phyloP scores from a whole-genome alignment of 495 filamentous ascomycete genomes.

The Daldinia decipiens region DNA sequence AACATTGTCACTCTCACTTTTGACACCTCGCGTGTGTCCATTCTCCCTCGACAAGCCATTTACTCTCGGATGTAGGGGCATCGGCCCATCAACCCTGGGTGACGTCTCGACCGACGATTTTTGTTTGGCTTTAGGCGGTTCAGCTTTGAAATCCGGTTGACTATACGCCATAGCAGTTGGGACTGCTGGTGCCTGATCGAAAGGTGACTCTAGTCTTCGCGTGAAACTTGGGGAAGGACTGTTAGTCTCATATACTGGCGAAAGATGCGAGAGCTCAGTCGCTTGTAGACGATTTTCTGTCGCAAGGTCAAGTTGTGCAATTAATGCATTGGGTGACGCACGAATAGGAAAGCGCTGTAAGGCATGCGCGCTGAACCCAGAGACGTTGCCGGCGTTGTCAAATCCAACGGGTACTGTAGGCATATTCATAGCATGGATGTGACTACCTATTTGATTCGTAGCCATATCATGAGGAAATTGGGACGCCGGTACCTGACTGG shows the following conservation, averaged over 20 bases:
- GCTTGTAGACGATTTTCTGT: constrained; percentile 48
- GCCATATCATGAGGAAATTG: constrained; percentile 39
- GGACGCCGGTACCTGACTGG: constrained; percentile 19
- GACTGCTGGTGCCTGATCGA: constrained; percentile 35
- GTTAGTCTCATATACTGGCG: constrained; percentile 65
- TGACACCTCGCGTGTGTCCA: constrained; percentile 59
- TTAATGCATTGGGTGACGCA: constrained; percentile 50
- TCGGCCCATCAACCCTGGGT: constrained; percentile 37
- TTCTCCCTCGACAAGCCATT: constrained; percentile 54
- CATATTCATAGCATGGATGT: constrained; percentile 27
- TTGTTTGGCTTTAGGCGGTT: constrained; percentile 49
- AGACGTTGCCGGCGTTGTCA: constrained; percentile 5
- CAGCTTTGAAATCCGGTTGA: constrained; percentile 45
- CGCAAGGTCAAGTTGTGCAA: constrained; percentile 60
- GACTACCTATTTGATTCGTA: constrained; percentile 22
- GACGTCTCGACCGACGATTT: constrained; percentile 32
- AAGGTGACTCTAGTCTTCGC: constrained; percentile 52
- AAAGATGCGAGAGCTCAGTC: constrained; percentile 59
- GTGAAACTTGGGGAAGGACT: constrained; percentile 60
- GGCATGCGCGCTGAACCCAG: constrained; percentile 23
- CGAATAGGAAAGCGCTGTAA: constrained; percentile 50
- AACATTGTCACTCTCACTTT: constrained; percentile 59
- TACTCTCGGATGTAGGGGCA: constrained; percentile 47
- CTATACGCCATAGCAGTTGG: constrained; percentile 32
- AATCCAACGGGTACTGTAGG: constrained; percentile 18